These are phyloP conservation scores for Microbotryum intermedium DNA, from an alignment of 1,284 basidiomycete genomes.

Conservation along the genomic window DNA sequence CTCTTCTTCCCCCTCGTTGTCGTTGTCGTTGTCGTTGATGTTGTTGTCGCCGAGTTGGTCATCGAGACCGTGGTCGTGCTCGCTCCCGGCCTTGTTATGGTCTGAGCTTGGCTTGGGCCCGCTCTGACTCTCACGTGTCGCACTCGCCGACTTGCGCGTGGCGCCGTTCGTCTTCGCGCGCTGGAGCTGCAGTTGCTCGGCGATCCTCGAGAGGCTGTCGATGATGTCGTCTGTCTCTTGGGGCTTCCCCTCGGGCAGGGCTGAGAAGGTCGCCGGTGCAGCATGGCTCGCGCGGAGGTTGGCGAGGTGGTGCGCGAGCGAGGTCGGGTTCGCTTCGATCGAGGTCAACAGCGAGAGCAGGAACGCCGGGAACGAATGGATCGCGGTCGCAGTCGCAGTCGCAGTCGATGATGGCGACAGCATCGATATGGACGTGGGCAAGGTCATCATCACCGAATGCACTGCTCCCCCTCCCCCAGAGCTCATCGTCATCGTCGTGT, in stretches of 20 bases:
- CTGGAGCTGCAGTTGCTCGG: slow-evolving; percentile 8
- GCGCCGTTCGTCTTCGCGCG: background rate
- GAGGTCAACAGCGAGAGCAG: slow-evolving; percentile 34
- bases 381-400: slow-evolving; percentile 4
- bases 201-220: slow-evolving; percentile 11
- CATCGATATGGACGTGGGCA: too few relatives aligned
- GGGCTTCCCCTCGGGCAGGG: slow-evolving; percentile 13
- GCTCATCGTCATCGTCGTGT: too few relatives aligned
- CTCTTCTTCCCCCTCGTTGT: background rate
- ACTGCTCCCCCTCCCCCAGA: too few relatives aligned
- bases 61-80: background rate
- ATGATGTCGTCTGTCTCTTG: slow-evolving; percentile 29
- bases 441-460: too few relatives aligned
- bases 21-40: too few relatives aligned
- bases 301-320: slow-evolving; percentile 26
- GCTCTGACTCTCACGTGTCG: background rate
- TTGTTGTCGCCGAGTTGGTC: background rate
- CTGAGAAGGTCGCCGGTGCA: slow-evolving; percentile 16
- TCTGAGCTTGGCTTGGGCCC: too few relatives aligned
- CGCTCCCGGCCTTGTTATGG: background rate
- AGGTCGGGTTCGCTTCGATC: slow-evolving; percentile 30
- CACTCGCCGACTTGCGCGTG: background rate
- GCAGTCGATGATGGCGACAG: background rate
- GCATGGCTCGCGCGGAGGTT: slow-evolving; percentile 20
- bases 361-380: slow-evolving; percentile 30